Evolutionary conservation across 2,329 filamentous ascomycete genomes (phyloP), one percentile per base, ranked within the genome.

Genomic region (Arthrinium phaeospermum): DNA sequence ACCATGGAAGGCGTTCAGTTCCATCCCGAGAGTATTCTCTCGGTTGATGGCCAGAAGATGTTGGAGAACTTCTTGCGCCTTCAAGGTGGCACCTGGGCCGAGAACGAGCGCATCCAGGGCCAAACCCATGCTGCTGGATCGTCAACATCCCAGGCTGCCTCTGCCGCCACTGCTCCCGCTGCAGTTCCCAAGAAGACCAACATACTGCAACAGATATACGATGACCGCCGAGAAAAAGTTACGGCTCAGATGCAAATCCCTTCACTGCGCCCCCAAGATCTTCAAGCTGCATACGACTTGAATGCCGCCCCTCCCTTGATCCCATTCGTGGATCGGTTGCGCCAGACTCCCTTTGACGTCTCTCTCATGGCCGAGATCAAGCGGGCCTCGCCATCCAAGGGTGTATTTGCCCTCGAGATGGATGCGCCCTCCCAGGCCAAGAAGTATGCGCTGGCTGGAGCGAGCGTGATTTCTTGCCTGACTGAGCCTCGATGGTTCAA

Each of bases 401-500:
- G 96, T 30, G 90, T 97, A 51, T 98, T 99, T 74, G 94, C 95
- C 0, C 87, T 97, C 2, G 91, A 94, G 37, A 93, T 95, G 30
- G 96, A 93, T 77, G 96, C 96, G 13, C 95, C 96, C 34, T 91
- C 92, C 6, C 96, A 99, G 82, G 96, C 97, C 57, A 91, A 92
- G 75, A 94, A 93, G 76, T 99, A 99, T 81, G 96, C 97, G 13
- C 88, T 96, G 70, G 95, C 96, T 8, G 97, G 96, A 19, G 96
- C 96, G 68, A 98, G 96, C 80, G 94, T 97, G 51, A 99, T 99
- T 76, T 98, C 96, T 1, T 96, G 99, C n/a, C 89, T 99, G 67
- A 99, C 96, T 0, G 96, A 99, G 83, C 96, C 97, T 0, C 93
- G 98, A 80, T 99, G 96, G 96, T 99, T 99, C 87, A 98, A 98